phyloP scores from a whole-genome alignment of 2,329 filamentous ascomycete genomes.

The Cladosporium velox region DNA sequence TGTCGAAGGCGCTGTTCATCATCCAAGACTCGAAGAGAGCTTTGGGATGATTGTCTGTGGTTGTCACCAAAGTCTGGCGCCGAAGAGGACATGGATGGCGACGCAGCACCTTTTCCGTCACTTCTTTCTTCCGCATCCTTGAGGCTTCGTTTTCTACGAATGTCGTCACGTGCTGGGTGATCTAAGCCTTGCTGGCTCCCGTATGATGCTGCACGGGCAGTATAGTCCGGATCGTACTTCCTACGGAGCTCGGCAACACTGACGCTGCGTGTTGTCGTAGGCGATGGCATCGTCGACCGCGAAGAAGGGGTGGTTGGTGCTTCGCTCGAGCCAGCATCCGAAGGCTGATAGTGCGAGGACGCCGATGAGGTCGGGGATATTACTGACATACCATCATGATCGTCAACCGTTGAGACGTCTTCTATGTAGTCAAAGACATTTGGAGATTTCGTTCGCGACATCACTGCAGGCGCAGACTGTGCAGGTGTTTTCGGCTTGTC shows the following conservation, averaged over 20 bases:
- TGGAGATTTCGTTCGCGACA: slow-evolving; percentile 25
- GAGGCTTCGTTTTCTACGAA: background rate
- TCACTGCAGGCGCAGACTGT: background rate
- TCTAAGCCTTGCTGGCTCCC: background rate
- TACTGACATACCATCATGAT: slow-evolving; percentile 28
- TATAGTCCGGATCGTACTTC: slow-evolving; percentile 33
- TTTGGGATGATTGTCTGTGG: slow-evolving; percentile 10
- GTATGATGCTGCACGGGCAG: background rate
- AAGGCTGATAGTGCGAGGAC: slow-evolving; percentile 37
- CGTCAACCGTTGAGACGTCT: slow-evolving; percentile 25
- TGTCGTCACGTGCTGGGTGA: background rate
- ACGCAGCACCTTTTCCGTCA: slow-evolving; percentile 9
- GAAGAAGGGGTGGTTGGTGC: slow-evolving; percentile 36
- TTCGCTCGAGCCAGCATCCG: slow-evolving; percentile 36
- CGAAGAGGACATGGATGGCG: slow-evolving; percentile 13
- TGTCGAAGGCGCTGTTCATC: slow-evolving; percentile 25
- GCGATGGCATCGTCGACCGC: slow-evolving; percentile 36
- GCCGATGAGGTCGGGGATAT: slow-evolving; percentile 29
- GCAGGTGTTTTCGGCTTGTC: slow-evolving; percentile 23
- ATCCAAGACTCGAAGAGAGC: background rate
- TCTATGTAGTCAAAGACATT: slow-evolving; percentile 38
- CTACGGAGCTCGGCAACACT: slow-evolving; percentile 35
- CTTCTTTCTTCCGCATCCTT: background rate
- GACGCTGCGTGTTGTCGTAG: slow-evolving; percentile 28
- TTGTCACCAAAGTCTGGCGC: slow-evolving; percentile 13